Base-by-base conservation (phyloP, 2,329 filamentous ascomycete species). In the Purpureocillium lavendulum region DNA sequence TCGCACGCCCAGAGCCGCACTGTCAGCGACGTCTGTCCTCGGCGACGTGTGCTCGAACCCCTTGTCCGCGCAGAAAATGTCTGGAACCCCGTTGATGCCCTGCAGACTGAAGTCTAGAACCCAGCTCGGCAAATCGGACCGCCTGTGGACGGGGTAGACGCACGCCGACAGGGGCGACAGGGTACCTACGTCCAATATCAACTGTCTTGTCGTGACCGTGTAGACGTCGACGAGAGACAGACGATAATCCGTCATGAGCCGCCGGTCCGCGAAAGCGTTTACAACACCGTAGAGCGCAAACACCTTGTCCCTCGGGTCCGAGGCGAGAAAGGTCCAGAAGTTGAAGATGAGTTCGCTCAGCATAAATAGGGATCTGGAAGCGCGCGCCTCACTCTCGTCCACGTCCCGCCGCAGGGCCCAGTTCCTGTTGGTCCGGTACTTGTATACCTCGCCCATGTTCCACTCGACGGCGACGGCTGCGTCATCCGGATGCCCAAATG, bases 371-470 rank as follows among this genome's bases (percentile, higher is more conserved):
- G 24, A 26, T 10, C 21, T 26, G 6, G 21, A 26, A 6, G 21
- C 21, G 6, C 21, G 21, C 21, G 10, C 21, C 10, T 26, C 21
- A 5, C 10, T 10, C 21, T 26, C 31, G 12, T 31, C 40, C 7
- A 43, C 40, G 16, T 40, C 29, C 2, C 30, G 35, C 4, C 30
- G n/a, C 17, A n/a, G 21, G 24, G 41, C 40, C 21, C 17, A 33
- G 16, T 32, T 40, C 37, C 42, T 44, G 28, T 41, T 40, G 16
- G 29, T 39, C 11, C 49, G 41, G 43, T 45, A 53, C 40, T 49
- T 48, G 39, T 45, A 46, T 17, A 53, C 40, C 42, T 52, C 49
- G 15, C 47, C 45, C 46, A 50, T 51, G 41, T 55, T 53, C 47
- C 45, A 51, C 36, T 49, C 47, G 7, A 53, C 50, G 3, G 48